Percentiles rank a stretch among this genome's conserved stretches.
Evolutionary conservation across 805 yeast species (phyloP).

Genomic region (Nakazawaea sp.): DNA sequence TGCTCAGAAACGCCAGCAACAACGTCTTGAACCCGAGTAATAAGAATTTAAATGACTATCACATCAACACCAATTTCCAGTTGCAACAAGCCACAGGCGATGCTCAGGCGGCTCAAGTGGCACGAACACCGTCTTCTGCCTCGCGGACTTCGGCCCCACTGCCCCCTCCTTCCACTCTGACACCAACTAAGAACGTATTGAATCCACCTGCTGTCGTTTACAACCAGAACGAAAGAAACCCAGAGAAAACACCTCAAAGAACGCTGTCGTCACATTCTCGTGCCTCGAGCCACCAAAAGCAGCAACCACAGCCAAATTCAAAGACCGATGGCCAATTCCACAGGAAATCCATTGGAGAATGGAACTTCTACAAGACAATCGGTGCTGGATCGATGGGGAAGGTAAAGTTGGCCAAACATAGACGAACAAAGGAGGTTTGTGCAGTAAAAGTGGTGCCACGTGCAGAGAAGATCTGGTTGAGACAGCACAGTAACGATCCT

Average conservation of each 20-base stretch:
- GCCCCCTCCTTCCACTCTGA: neutral
- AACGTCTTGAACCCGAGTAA: slow-evolving; percentile 13
- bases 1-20: slow-evolving; percentile 54
- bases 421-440: slow-evolving; percentile 73
- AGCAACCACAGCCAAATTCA: slow-evolving; percentile 9
- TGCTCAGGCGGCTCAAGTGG: neutral
- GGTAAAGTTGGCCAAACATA: slow-evolving; percentile 88
- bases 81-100: slow-evolving; percentile 1
- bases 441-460: slow-evolving; percentile 91
- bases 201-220: slow-evolving; percentile 1
- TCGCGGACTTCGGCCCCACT: slow-evolving; percentile 12
- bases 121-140: slow-evolving; percentile 7
- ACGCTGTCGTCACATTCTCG: neutral
- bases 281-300: neutral
- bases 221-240: neutral
- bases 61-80: slow-evolving; percentile 9
- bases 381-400: slow-evolving; percentile 99
- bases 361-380: slow-evolving; percentile 91
- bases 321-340: slow-evolving; percentile 45
- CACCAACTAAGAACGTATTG: neutral
- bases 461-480: slow-evolving; percentile 70
- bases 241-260: neutral
- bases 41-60: slow-evolving; percentile 11
- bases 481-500: slow-evolving; percentile 64
- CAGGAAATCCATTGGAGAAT: slow-evolving; percentile 87